Conservation (phyloP, 1,139 yeast genomes). For the Pichia sorboxylosa region DNA sequence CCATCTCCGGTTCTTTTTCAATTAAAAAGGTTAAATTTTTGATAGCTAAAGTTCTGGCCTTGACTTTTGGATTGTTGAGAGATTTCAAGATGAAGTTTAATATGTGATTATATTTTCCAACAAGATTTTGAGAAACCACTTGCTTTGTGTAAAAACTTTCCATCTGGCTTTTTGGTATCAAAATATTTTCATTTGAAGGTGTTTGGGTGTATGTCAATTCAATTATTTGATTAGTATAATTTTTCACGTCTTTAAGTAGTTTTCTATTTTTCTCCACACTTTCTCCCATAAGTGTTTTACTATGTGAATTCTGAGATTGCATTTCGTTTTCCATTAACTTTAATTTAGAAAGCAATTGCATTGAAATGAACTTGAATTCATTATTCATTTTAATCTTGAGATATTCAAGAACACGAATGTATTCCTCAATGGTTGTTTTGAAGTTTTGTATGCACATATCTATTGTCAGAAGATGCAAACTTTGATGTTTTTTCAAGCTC, state of each 20-base stretch:
- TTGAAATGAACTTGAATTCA: not conserved
- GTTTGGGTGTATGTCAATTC: conserved; percentile 1
- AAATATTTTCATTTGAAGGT: too few species aligned
- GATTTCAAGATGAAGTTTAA: conserved; percentile 36
- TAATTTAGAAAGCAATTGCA: conserved; percentile 1
- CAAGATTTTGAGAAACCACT: conserved; percentile 18
- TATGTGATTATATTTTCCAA: conserved; percentile 40
- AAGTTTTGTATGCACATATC: conserved; percentile 15
- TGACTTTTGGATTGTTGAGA: conserved; percentile 43
- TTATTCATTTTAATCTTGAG: not conserved
- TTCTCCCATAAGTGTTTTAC: conserved; percentile 2
- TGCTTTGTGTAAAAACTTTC: not conserved
- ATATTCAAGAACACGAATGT: conserved; percentile 1
- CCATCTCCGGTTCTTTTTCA: conserved; percentile 38
- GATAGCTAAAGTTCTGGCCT: conserved; percentile 54
- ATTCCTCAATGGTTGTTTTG: not conserved
- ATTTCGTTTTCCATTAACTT: conserved; percentile 1
- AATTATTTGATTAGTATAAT: not conserved
- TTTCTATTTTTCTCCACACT: conserved; percentile 1
- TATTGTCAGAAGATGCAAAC: not conserved
- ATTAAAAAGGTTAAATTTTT: conserved; percentile 43
- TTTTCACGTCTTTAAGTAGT: conserved; percentile 1
- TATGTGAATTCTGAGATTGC: too few species aligned
- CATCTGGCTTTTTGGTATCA: conserved; percentile 1
- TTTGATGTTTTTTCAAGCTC: conserved; percentile 8